Evolutionary conservation across 352 stramenopile species (phyloP), one percentile per base, ranked within the genome.

Genomic region (Phytophthora rubi): DNA sequence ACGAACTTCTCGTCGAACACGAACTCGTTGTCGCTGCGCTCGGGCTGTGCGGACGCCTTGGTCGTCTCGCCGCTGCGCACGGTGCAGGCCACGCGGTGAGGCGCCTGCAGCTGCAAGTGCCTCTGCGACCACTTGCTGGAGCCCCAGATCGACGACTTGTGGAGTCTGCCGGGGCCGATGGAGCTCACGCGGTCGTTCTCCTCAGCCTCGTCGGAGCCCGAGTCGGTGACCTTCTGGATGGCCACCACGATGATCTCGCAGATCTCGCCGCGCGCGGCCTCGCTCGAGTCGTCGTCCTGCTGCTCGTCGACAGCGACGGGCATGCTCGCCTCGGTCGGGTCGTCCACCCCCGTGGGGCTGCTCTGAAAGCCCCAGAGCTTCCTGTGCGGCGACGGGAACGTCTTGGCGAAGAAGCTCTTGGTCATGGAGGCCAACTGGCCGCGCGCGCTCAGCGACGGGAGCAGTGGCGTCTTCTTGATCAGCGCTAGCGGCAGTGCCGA

Each of bases 1-100:
- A 78, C 71, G 47, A 84, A 84, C 65, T 84, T 84, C 23, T 82
- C 77, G 63, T 80, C 73, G 57, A 84, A 79, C 5, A 66, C 45
- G 42, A 82, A 76, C 45, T 70, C 58, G 35, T 65, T 63, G 32
- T 68, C 65, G 44, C 9, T 56, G 30, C 68, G 66, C 28, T 75
- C 61, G 33, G 65, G 30, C 28, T 71, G 62, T 21, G 65, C 58
- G 16, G 74, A 78, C 52, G 64, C 58, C 54, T 84, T 84, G 26
- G 48, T 71, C 49, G 56, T 62, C 10, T 53, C 21, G 21, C 71
- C 77, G 53, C 70, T 81, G 51, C 56, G 71, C 10, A 85, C 45
- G 10, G 59, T 69, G 47, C 75, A 82, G 12, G 47, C 30, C 6
- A 85, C 30, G 18, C 68, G 71, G 18, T 73, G 64, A 26, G 23